Conservation (phyloP, 352 stramenopile species). For the Pythium pectinolyticum region DNA sequence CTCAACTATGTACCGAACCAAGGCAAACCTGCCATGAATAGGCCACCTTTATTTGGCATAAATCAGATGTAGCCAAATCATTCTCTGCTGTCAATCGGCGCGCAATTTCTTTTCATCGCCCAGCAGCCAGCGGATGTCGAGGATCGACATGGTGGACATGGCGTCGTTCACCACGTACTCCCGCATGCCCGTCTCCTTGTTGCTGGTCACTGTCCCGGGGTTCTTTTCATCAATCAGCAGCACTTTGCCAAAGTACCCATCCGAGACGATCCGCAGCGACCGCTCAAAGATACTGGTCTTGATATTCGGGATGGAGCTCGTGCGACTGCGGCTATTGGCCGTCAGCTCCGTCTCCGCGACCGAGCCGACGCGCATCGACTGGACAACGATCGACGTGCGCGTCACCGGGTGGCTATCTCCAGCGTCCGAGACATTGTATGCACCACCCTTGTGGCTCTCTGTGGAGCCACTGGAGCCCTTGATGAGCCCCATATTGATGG, state of each 20-base stretch:
- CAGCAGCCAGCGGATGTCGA: constrained; percentile 58
- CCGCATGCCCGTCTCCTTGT: constrained; percentile 31
- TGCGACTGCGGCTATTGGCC: background rate
- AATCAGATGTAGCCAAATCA: no score
- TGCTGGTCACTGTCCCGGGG: constrained; percentile 35
- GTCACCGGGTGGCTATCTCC: constrained; percentile 13
- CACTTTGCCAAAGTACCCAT: constrained; percentile 38
- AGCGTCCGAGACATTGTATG: constrained; percentile 5
- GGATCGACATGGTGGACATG: constrained; percentile 47
- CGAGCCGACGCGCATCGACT: background rate
- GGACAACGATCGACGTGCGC: background rate
- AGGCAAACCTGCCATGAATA: no score
- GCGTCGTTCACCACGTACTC: constrained; percentile 46
- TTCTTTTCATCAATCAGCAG: constrained; percentile 44
- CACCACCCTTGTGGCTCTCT: constrained; percentile 6
- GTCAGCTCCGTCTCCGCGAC: background rate
- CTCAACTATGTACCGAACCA: background rate
- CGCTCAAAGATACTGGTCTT: constrained; percentile 55
- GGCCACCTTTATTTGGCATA: no score
- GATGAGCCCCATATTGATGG: constrained; percentile 37
- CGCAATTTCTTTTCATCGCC: constrained; percentile 48
- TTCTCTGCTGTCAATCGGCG: background rate
- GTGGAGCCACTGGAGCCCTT: constrained; percentile 1
- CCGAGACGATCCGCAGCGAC: constrained; percentile 34
- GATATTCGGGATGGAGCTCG: background rate